Percentiles rank a stretch among this genome's conserved stretches.
These are phyloP conservation scores for Cercophora newfieldiana DNA, from an alignment of 495 filamentous ascomycete genomes.

Conservation along the genomic window DNA sequence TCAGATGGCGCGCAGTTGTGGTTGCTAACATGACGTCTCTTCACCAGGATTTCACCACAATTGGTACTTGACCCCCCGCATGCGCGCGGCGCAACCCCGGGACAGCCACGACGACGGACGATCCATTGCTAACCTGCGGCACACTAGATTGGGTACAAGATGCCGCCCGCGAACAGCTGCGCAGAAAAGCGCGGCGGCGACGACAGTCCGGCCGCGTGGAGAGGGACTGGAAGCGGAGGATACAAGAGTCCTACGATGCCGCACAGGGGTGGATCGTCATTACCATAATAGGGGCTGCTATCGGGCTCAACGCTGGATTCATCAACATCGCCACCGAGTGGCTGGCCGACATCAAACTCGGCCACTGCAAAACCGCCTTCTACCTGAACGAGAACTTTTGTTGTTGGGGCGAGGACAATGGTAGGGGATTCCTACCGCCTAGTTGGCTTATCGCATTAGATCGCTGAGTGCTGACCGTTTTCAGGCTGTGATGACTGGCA, in stretches of 20 bases:
- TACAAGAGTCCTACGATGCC: constrained; percentile 89
- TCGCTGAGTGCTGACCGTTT: constrained; percentile 27
- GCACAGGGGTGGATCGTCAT: constrained; percentile 98
- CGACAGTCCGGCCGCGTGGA: constrained; percentile 76
- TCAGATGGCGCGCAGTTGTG: not conserved
- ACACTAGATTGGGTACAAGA: constrained; percentile 90
- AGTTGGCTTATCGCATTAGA: not conserved
- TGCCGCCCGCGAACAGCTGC: constrained; percentile 84
- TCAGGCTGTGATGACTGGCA: constrained; percentile 88
- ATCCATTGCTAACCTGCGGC: constrained; percentile 16
- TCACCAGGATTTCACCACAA: constrained; percentile 78
- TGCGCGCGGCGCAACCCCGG: not conserved
- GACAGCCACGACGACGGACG: not conserved
- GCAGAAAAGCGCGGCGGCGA: constrained; percentile 72
- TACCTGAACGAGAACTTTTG: constrained; percentile 98
- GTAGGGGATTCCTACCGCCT: constrained; percentile 40
- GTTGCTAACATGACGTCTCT: constrained; percentile 6
- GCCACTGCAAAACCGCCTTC: constrained; percentile 91
- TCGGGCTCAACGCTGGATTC: constrained; percentile 90
- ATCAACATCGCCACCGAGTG: constrained; percentile 97
- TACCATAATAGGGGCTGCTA: constrained; percentile 87
- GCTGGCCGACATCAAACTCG: constrained; percentile 93
- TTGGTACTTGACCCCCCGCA: constrained; percentile 53
- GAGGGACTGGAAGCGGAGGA: constrained; percentile 77
- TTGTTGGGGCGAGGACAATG: constrained; percentile 94